Evolutionary conservation across 805 yeast species (phyloP).

Genomic region (Saturnispora besseyi): DNA sequence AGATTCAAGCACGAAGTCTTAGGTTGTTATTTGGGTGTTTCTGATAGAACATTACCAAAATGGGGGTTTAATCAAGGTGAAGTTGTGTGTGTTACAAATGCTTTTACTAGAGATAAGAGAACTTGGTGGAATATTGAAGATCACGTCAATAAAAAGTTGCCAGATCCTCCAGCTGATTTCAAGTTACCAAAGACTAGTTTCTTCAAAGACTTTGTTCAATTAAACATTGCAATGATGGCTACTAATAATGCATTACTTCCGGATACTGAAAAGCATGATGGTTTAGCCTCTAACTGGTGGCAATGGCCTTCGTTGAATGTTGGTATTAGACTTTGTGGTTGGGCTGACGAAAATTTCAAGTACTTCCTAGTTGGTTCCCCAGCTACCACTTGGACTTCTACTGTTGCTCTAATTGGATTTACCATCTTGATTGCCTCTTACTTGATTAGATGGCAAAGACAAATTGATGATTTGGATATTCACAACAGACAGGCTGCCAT

Average conservation of each 20-base stretch:
- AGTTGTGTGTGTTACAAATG: conserved; percentile 65
- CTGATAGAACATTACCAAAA: conserved; percentile 58
- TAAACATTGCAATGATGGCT: conserved; percentile 82
- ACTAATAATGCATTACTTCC: conserved; percentile 77
- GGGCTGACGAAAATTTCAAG: conserved; percentile 51
- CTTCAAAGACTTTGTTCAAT: conserved; percentile 64
- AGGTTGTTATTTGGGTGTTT: conserved; percentile 72
- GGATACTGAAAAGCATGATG: conserved; percentile 65
- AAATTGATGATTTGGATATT: conserved; percentile 47
- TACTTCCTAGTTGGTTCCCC: conserved; percentile 72
- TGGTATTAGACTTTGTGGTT: conserved; percentile 70
- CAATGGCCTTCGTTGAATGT: conserved; percentile 78
- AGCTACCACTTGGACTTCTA: conserved; percentile 67
- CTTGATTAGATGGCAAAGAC: conserved; percentile 77
- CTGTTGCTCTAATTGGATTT: conserved; percentile 48
- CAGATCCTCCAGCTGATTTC: conserved; percentile 51
- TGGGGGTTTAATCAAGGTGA: conserved; percentile 90
- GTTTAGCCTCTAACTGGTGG: conserved; percentile 68
- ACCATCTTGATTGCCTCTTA: conserved; percentile 36
- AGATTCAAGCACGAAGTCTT: conserved; percentile 53
- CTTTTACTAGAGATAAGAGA: conserved; percentile 67
- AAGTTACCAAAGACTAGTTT: conserved; percentile 67
- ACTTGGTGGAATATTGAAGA: conserved; percentile 85
- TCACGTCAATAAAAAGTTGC: conserved; percentile 51
- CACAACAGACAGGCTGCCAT: conserved; percentile 12